Percentiles rank a stretch among this genome's conserved stretches.
Evolutionary conservation across 75 land plant species (phyloP).

Genomic region (Selaginella tamariscina): DNA sequence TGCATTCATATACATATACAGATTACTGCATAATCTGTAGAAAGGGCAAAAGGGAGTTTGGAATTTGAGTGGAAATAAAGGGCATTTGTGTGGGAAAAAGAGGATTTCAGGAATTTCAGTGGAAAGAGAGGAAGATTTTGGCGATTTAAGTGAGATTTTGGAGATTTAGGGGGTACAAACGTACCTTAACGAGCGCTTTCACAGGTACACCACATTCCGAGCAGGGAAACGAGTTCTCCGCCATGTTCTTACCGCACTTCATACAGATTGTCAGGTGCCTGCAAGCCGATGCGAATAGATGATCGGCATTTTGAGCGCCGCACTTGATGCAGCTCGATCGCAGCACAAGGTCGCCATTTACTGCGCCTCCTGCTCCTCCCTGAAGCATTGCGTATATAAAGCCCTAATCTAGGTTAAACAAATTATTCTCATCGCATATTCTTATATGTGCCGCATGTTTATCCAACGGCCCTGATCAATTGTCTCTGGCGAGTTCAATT

Average conservation of each 20-base stretch:
- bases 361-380: not conserved
- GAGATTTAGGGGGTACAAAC: not conserved
- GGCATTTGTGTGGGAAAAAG: not conserved
- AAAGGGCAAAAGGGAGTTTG: too few relatives aligned
- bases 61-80: too few relatives aligned
- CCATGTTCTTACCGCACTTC: constrained; percentile 75
- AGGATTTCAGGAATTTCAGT: not conserved
- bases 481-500: too few relatives aligned
- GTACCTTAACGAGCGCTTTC: constrained; percentile 63
- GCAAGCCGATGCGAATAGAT: constrained; percentile 87
- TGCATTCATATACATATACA: too few relatives aligned
- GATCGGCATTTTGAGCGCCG: constrained; percentile 35
- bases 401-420: too few relatives aligned
- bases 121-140: not conserved
- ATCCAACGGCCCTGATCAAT: too few relatives aligned
- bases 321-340: constrained; percentile 66
- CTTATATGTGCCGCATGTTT: too few relatives aligned
- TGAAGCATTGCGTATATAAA: too few relatives aligned
- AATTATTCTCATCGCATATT: too few relatives aligned
- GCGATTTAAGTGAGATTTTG: not conserved
- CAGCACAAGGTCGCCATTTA: constrained; percentile 46
- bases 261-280: constrained; percentile 81
- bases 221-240: constrained; percentile 43
- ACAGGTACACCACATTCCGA: constrained; percentile 51
- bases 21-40: too few relatives aligned